These are phyloP conservation scores for Lipomyces yamanashiensis DNA, from an alignment of 805 yeast genomes.

Conservation along the genomic window DNA sequence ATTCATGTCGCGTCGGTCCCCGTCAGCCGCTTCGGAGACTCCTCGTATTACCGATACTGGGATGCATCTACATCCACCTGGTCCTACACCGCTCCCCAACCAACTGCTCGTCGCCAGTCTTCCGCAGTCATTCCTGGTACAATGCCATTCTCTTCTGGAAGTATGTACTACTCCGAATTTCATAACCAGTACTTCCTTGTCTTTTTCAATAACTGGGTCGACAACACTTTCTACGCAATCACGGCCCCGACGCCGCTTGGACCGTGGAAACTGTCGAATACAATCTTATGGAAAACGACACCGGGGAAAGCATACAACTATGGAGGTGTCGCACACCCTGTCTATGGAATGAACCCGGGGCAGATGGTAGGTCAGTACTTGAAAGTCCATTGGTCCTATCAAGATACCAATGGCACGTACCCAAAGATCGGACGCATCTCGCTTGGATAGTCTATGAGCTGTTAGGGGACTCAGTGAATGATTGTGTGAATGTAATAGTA, in stretches of 20 bases:
- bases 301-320: constrained; percentile 27
- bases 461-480: no score
- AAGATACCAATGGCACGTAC: constrained; percentile 22
- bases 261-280: constrained; percentile 27
- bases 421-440: constrained; percentile 12
- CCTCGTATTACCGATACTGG: constrained; percentile 16
- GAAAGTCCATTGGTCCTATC: constrained; percentile 28
- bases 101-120: constrained; percentile 28
- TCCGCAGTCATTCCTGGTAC: constrained; percentile 25
- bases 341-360: constrained; percentile 12
- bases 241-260: constrained; percentile 33
- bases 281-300: constrained; percentile 10
- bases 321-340: constrained; percentile 30
- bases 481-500: no score
- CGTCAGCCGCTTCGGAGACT: constrained; percentile 3
- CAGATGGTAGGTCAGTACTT: constrained; percentile 21
- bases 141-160: constrained; percentile 30
- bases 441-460: neutral
- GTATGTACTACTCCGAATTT: constrained; percentile 29
- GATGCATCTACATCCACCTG: constrained; percentile 24
- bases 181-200: constrained; percentile 30
- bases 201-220: constrained; percentile 32
- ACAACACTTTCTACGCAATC: constrained; percentile 23
- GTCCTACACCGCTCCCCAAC: constrained; percentile 21
- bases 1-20: constrained; percentile 33